Evolutionary conservation across 108 stramenopile genomes (phyloP), one percentile per base, ranked within the genome.

Genomic region (Nannochloropsis oceanica): DNA sequence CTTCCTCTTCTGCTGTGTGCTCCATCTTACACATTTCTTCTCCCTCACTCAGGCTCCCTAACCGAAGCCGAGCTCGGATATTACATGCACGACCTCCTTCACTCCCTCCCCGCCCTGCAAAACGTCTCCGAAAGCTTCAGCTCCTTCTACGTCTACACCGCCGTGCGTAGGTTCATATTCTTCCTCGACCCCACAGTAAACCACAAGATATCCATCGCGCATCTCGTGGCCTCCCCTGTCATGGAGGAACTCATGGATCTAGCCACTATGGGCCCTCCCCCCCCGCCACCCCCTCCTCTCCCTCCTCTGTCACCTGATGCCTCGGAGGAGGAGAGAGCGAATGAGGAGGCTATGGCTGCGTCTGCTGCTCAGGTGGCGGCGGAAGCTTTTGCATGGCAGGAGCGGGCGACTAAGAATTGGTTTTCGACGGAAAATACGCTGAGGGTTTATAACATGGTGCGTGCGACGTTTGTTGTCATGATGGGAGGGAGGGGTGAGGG

Each of bases 141-240:
- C 81, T 89, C 91, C 10, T 92, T 91, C 43, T 92, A 92, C 79
- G 92, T 92, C 26, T 92, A 91, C 85, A 92, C 91, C 9, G 92
- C 91, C 0, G 91, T 92, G 13, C 84, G 92, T 13, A 44, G 90
- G 2, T 90, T 92, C 86, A 88, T 92, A 83, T 92, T 92, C 82
- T 92, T 91, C 89, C 88, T 92, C 24, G 92, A 92, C 79, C 85
- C 90, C 26, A 85, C 50, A 73, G 43, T 59, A 1, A 87, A 85
- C 59, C 86, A 91, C 12, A 83, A 87, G 26, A 85, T 92, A 42
- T 25, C 84, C 43, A 84, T 92, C 43, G 44, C 26, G 18, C 25
- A 25, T 10, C 89, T 92, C 44, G 83, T 85, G 18, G 42, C 84
- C 43, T 89, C 88, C 25, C 80, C 79, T 27, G 43, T 89, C 26